Conservation (phyloP, 2,329 filamentous ascomycete genomes). For the Alternaria sp. region DNA sequence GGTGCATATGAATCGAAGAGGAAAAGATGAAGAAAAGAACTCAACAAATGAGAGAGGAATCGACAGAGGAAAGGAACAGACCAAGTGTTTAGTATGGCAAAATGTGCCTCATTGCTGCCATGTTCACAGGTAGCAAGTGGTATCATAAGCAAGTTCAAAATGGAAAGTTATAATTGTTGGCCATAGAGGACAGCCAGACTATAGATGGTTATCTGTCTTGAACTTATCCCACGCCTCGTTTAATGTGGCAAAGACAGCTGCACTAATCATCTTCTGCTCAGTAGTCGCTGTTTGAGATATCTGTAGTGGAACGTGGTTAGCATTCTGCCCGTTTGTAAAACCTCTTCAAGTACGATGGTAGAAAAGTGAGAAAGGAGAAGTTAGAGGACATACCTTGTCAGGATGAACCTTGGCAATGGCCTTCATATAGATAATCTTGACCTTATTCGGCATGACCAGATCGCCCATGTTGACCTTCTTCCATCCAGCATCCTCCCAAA, state of each 20-base stretch:
- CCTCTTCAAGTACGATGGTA: not conserved
- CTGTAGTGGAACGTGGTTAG: slow-evolving; percentile 42
- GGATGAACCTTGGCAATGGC: slow-evolving; percentile 98
- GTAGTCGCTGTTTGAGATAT: slow-evolving; percentile 71
- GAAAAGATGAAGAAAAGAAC: not conserved
- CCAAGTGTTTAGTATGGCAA: no score
- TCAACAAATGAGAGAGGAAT: not conserved
- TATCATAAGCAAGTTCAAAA: not conserved
- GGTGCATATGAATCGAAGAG: not conserved
- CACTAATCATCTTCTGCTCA: slow-evolving; percentile 73
- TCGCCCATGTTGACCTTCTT: slow-evolving; percentile 97
- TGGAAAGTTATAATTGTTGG: not conserved
- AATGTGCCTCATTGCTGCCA: no score
- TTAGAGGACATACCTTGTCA: slow-evolving; percentile 77
- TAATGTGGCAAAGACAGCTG: slow-evolving; percentile 69
- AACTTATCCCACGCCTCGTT: slow-evolving; percentile 77
- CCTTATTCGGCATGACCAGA: slow-evolving; percentile 89
- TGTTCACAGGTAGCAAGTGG: not conserved
- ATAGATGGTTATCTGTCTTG: slow-evolving; percentile 64
- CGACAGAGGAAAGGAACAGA: no score
- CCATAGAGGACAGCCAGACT: not conserved
- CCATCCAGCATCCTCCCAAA: slow-evolving; percentile 94
- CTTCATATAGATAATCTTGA: slow-evolving; percentile 99
- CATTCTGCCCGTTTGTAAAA: not conserved
- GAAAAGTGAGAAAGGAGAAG: not conserved